phyloP scores from a whole-genome alignment of 2,329 filamentous ascomycete species.

The Aspergillus vadensis region DNA sequence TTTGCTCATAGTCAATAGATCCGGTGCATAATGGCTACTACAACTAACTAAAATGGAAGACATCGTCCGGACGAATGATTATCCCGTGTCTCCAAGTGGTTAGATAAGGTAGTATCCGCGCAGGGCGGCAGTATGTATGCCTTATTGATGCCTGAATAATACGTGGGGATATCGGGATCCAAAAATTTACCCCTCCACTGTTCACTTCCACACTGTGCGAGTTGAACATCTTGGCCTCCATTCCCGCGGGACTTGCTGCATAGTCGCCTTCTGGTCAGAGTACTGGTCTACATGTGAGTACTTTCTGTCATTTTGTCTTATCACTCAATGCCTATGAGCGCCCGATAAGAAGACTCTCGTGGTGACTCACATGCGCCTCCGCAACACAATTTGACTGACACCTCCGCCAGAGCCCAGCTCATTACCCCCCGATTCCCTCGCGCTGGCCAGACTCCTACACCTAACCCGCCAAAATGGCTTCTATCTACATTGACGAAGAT shows the following conservation, averaged over 20 bases:
- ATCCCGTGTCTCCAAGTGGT: background rate
- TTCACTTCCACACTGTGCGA: slow-evolving; percentile 18
- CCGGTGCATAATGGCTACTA: background rate
- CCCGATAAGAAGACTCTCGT: slow-evolving; percentile 2
- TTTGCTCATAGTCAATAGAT: no score
- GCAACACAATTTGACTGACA: background rate
- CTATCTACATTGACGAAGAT: slow-evolving; percentile 78
- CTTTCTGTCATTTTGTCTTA: background rate
- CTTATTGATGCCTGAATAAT: slow-evolving; percentile 31
- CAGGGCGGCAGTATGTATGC: background rate
- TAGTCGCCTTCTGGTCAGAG: background rate
- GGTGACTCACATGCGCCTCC: slow-evolving; percentile 6
- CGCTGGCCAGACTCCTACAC: background rate
- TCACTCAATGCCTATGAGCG: background rate
- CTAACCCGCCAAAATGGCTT: slow-evolving; percentile 34
- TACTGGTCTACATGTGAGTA: slow-evolving; percentile 2
- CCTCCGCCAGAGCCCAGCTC: background rate
- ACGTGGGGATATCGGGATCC: slow-evolving; percentile 22
- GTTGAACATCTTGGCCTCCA: slow-evolving; percentile 11
- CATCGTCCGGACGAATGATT: background rate
- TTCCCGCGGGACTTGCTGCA: slow-evolving; percentile 11
- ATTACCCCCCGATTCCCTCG: background rate
- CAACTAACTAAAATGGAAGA: no score
- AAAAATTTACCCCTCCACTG: slow-evolving; percentile 40
- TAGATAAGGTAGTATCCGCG: background rate